Base-by-base conservation (phyloP, 1,284 basidiomycete genomes). In the Cryptococcus sp. region DNA sequence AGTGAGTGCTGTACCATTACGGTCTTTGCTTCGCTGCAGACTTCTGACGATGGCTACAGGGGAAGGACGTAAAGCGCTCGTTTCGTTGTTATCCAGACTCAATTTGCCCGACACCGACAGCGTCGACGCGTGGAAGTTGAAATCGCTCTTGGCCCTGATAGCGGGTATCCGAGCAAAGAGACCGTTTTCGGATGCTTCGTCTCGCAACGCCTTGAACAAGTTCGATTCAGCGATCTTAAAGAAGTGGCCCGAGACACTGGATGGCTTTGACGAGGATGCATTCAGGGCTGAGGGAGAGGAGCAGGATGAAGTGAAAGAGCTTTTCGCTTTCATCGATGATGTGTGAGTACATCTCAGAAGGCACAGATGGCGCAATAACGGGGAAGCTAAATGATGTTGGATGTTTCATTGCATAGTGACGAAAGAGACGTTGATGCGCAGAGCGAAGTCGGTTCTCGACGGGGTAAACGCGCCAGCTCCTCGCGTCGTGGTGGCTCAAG, bases 21-120 rank as follows among this genome's bases (percentile, higher is more conserved):
- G 31, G 8, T 31, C 31, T 35, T 35, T 10, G 7, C 7, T 13
- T 35, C 13, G 31, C 31, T 35, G 31, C 13, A 35, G 7, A 35
- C 8, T 13, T 35, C 31, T 35, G 31, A 35, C 31, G 31, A 35
- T 35, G 5, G 31, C 2, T 35, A 10, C 64, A 93, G 90, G 85
- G 72, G 89, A 91, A 15, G 85, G 88, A 62, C 86, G 88, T 69
- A 96, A 95, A 75, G 83, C 86, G 1, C 77, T 95, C 16, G 89
- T 87, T 58, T 89, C 93, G 57, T 82, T 91, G 42, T 82, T 98
- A 2, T 82, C 83, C 44, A 91, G 94, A 70, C 81, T 98, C 2
- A 83, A 88, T 68, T 79, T 96, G 15, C 87, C 88, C 0, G 84
- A 87, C 27, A 59, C 57, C 8, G 66, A 70, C 6, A 83, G 85